A percentile compares a stretch with the other conserved stretches of the same genome.
Conservation (phyloP, 2,329 filamentous ascomycete species). For the Phaeophleospora eucalypticola region DNA sequence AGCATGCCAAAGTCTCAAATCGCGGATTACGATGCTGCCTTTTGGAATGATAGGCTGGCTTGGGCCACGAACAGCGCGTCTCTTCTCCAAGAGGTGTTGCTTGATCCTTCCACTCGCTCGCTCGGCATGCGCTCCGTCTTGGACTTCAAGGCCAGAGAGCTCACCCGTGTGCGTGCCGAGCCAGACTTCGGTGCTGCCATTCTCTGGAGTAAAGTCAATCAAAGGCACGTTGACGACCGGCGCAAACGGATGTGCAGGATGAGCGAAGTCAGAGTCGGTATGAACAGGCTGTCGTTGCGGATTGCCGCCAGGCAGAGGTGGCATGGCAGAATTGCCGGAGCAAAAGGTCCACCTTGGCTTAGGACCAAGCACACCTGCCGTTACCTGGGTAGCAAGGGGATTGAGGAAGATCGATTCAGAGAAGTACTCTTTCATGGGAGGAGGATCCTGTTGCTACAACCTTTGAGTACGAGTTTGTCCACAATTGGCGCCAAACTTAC, state of each 20-base stretch:
- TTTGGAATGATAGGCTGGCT: conserved; percentile 52
- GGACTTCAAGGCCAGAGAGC: conserved; percentile 33
- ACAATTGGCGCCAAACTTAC: not conserved
- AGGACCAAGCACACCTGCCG: conserved; percentile 53
- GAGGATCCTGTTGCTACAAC: conserved; percentile 53
- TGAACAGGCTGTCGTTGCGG: conserved; percentile 53
- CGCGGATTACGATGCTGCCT: conserved; percentile 55
- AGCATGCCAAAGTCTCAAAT: conserved; percentile 60
- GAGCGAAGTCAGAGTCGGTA: conserved; percentile 56
- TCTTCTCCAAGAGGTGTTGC: conserved; percentile 38
- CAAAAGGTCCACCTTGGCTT: conserved; percentile 55
- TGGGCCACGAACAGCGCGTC: conserved; percentile 39
- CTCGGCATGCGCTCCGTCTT: conserved; percentile 52
- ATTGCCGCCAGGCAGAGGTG: conserved; percentile 38
- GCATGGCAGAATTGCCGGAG: conserved; percentile 57
- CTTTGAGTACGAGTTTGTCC: not conserved
- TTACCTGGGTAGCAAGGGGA: conserved; percentile 54
- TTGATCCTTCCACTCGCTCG: conserved; percentile 52
- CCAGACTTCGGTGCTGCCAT: conserved; percentile 58
- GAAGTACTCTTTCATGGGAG: conserved; percentile 49
- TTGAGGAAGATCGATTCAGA: conserved; percentile 52
- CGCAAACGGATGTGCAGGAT: conserved; percentile 53
- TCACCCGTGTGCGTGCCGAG: conserved; percentile 49
- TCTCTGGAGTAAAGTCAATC: conserved; percentile 48
- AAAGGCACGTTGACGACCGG: conserved; percentile 54